These are phyloP conservation scores for Tetrahymena thermophila DNA, from an alignment of 73 alveolate genomes.

Conservation along the genomic window DNA sequence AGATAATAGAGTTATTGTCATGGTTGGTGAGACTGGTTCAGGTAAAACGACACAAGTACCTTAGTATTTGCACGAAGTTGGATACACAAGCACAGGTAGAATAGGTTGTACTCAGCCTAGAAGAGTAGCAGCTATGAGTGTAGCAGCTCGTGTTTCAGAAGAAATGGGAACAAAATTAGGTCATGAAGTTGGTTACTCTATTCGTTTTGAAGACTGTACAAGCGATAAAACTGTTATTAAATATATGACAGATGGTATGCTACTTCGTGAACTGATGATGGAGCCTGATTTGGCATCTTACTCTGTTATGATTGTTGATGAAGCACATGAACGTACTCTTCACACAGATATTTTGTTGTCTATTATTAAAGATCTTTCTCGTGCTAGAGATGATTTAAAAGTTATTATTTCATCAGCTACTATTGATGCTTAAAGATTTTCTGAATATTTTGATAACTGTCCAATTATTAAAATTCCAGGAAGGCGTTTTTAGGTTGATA, in stretches of 20 bases:
- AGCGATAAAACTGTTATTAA: slow-evolving; percentile 89
- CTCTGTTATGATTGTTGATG: slow-evolving; percentile 92
- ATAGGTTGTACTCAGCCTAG: slow-evolving; percentile 99
- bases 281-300: slow-evolving; percentile 72
- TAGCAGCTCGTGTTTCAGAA: slow-evolving; percentile 98
- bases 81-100: slow-evolving; percentile 91
- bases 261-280: slow-evolving; percentile 82
- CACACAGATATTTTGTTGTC: slow-evolving; percentile 99
- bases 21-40: slow-evolving; percentile 97
- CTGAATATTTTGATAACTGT: slow-evolving; percentile 92
- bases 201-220: slow-evolving; percentile 96
- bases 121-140: slow-evolving; percentile 99
- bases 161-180: slow-evolving; percentile 98
- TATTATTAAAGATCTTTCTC: slow-evolving; percentile 68
- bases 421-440: slow-evolving; percentile 94
- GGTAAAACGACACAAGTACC: slow-evolving; percentile 97
- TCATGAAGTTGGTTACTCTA: slow-evolving; percentile 98
- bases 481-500: slow-evolving; percentile 95
- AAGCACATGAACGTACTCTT: slow-evolving; percentile 99
- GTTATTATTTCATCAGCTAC: slow-evolving; percentile 98
- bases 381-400: slow-evolving; percentile 92
- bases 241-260: slow-evolving; percentile 99
- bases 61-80: slow-evolving; percentile 95
- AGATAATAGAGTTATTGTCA: slow-evolving; percentile 78
- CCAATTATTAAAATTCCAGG: slow-evolving; percentile 98